Base-by-base conservation (phyloP, 805 yeast species). In the Saccharomycopsis oosterbeekiorum region DNA sequence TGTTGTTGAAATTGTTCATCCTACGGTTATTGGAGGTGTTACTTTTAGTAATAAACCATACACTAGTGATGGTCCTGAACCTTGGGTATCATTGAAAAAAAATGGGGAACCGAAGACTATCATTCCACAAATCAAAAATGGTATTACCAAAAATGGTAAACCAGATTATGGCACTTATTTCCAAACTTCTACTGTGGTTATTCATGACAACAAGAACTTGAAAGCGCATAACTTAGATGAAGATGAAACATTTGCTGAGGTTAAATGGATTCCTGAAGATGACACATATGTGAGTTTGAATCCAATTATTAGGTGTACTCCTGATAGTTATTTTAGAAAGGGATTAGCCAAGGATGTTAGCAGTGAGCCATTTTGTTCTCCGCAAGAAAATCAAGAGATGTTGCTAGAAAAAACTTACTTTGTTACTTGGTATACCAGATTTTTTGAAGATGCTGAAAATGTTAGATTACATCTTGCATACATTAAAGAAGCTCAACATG, bases 361-460 rank as follows among this genome's bases (percentile, higher is more conserved):
- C 1, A 81, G 90, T 47, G 94, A 77, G 58, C 97, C 97, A n/a
- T 88, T 89, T 72, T 90, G 97, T 72, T 81, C 88, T 21, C 97
- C 97, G 12, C 76, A 75, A 40, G 92, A 87, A 67, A 79, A 83
- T 62, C 67, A 78, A 12, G 77, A 75, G 47, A 76, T 88, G 73
- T 79, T 80, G 65, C 71, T 80, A 62, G 96, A 80, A 39, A 73
- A 78, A 60, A 81, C 88, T 0, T 87, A 88, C 67, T 90, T 91
- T 68, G 72, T 88, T 59, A 84, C 93, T 10, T 90, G 97, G 97
- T 90, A 76, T 73, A 79, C 93, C 1, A 77, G 80, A 57, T 85
- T 75, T 70, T 90, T 89, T 68, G 77, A 80, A 56, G 80, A 75
- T 2, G 87, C 82, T 26, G 75, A 81, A 56, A 80, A 82, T 34